Conservation (phyloP, 1,284 basidiomycete genomes). For the Heliocybe sulcata region DNA sequence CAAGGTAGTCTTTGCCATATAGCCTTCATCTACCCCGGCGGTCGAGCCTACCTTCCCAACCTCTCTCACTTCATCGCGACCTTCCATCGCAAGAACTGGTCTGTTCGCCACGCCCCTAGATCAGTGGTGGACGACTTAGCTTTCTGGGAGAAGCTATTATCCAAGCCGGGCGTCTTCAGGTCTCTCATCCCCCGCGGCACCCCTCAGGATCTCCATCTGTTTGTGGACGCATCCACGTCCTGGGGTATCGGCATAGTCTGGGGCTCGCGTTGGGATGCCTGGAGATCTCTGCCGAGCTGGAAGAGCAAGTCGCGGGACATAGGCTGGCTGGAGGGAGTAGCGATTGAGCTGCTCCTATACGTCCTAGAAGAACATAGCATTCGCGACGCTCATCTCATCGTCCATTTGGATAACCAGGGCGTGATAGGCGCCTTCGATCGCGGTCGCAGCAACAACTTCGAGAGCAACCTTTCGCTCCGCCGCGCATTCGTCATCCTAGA, state of each 20-base stretch:
- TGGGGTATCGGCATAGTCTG: background rate
- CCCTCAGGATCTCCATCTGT: background rate
- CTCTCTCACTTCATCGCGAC: background rate
- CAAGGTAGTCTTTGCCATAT: background rate
- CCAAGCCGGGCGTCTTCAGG: background rate
- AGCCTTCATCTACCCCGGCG: background rate
- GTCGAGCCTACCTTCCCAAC: background rate
- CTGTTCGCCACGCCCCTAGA: background rate
- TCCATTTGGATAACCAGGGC: background rate
- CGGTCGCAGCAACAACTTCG: background rate
- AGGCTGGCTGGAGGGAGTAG: background rate
- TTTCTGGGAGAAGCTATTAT: background rate
- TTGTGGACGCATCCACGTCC: background rate
- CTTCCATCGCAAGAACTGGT: background rate
- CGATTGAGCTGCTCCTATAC: background rate
- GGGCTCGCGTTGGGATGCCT: background rate
- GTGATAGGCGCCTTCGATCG: background rate
- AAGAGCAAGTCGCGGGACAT: background rate
- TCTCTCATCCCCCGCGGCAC: background rate
- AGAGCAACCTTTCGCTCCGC: background rate
- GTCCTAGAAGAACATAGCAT: background rate
- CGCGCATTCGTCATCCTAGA: background rate
- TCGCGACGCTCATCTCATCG: background rate
- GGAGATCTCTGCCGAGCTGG: background rate
- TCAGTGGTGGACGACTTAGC: background rate